phyloP scores from a whole-genome alignment of 805 yeast species.

The Cyberlindnera euphorbiae region DNA sequence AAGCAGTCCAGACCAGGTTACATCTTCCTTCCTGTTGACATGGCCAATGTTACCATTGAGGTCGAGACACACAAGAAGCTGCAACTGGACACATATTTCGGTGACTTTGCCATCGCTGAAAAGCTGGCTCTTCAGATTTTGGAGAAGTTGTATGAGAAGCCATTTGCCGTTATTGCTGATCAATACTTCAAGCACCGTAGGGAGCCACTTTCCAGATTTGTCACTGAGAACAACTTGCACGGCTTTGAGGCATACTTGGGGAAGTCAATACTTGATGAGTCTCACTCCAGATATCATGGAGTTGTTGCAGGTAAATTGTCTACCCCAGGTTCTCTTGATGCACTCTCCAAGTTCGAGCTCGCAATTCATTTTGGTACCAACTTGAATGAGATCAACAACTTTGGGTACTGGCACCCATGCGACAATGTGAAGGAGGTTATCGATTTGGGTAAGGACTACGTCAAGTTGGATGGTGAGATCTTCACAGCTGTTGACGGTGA shows the following conservation, averaged over 20 bases:
- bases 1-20: slow-evolving; percentile 65
- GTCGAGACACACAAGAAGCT: slow-evolving; percentile 28
- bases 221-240: slow-evolving; percentile 28
- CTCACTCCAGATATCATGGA: slow-evolving; percentile 53
- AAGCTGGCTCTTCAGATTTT: slow-evolving; percentile 42
- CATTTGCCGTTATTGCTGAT: slow-evolving; percentile 72
- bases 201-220: slow-evolving; percentile 40
- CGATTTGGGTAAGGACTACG: slow-evolving; percentile 25
- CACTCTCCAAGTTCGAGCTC: slow-evolving; percentile 53
- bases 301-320: slow-evolving; percentile 60
- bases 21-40: slow-evolving; percentile 60
- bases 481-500: slow-evolving; percentile 17
- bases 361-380: slow-evolving; percentile 66
- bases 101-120: slow-evolving; percentile 25
- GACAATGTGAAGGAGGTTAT: slow-evolving; percentile 17
- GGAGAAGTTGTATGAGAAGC: slow-evolving; percentile 40
- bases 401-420: slow-evolving; percentile 5
- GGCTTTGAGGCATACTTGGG: slow-evolving; percentile 14
- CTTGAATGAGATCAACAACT: slow-evolving; percentile 51
- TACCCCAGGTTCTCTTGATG: slow-evolving; percentile 37
- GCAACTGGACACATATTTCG: slow-evolving; percentile 23
- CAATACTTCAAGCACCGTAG: slow-evolving; percentile 57
- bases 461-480: slow-evolving; percentile 16
- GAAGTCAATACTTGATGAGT: slow-evolving; percentile 34
- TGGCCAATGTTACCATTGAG: slow-evolving; percentile 35